These are phyloP conservation scores for Euphrasia confusa DNA, from an alignment of 257 asterid genomes.

Conservation along the genomic window DNA sequence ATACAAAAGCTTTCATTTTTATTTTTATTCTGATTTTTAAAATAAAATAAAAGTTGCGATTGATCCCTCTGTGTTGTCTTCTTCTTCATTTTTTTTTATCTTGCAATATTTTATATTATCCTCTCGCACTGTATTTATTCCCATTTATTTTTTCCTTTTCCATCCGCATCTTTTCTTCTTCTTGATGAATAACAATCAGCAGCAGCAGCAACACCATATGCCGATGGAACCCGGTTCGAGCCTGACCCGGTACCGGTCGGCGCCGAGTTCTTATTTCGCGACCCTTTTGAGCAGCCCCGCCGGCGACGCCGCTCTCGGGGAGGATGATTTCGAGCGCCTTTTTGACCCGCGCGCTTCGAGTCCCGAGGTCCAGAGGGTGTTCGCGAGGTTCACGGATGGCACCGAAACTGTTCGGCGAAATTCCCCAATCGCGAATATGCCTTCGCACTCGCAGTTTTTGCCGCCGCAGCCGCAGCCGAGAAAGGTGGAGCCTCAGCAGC, in stretches of 20 bases:
- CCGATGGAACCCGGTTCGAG: conserved; percentile 44
- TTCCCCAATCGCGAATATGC: background rate
- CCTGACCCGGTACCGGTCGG: conserved; percentile 68
- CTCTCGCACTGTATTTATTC: background rate
- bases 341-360: conserved; percentile 45
- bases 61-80: conserved; percentile 14
- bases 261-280: conserved; percentile 73
- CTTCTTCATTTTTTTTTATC: background rate
- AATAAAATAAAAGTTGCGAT: no score
- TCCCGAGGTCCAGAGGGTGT: conserved; percentile 38
- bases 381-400: conserved; percentile 34
- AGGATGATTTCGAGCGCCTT: conserved; percentile 53
- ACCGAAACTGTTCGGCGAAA: background rate
- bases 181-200: conserved; percentile 29
- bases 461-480: conserved; percentile 15
- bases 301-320: conserved; percentile 38
- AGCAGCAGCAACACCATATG: conserved; percentile 22
- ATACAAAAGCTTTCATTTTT: no score
- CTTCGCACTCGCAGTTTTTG: conserved; percentile 25
- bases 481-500: conserved; percentile 37
- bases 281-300: conserved; percentile 35
- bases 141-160: background rate
- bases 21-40: no score
- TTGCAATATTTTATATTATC: background rate
- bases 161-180: background rate